These are phyloP conservation scores for Pseudogymnoascus sp. DNA, from an alignment of 2,329 filamentous ascomycete genomes.

Conservation along the genomic window DNA sequence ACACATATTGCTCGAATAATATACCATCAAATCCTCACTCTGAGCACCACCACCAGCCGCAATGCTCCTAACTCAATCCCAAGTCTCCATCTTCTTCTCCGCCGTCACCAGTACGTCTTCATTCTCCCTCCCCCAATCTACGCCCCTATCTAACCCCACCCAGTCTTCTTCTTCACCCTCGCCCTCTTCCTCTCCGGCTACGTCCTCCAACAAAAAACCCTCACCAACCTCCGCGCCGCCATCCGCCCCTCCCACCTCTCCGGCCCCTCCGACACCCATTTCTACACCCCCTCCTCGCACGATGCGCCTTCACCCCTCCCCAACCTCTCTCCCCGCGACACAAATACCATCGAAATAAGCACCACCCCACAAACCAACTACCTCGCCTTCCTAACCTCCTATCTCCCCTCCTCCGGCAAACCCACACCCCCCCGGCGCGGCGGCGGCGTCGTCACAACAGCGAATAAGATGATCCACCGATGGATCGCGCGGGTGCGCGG, in stretches of 20 bases:
- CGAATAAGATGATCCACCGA: not conserved
- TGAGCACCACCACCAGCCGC: conserved; percentile 13
- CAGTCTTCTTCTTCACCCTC: conserved; percentile 69
- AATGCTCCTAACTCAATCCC: conserved; percentile 56
- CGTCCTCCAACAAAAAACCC: conserved; percentile 76
- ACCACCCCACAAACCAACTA: conserved; percentile 35
- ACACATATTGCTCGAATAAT: not conserved
- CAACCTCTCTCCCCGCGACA: conserved; percentile 24
- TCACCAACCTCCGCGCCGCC: conserved; percentile 67
- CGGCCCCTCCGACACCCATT: conserved; percentile 66
- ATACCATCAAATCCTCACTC: not conserved
- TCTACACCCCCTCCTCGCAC: conserved; percentile 39
- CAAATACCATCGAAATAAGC: conserved; percentile 35
- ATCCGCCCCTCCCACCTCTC: conserved; percentile 50
- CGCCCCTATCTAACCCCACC: conserved; percentile 9
- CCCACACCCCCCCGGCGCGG: not conserved
- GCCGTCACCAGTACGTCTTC: conserved; percentile 51
- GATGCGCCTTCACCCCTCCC: not conserved
- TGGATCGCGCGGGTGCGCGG: not conserved
- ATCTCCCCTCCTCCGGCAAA: not conserved
- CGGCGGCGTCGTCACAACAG: not conserved
- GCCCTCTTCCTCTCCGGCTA: conserved; percentile 86
- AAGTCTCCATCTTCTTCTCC: conserved; percentile 63
- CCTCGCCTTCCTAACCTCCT: not conserved
- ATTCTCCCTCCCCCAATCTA: conserved; percentile 9